Evolutionary conservation across 2,329 filamentous ascomycete species (phyloP), one percentile per base, ranked within the genome.

Genomic region (Huntiella savannae): DNA sequence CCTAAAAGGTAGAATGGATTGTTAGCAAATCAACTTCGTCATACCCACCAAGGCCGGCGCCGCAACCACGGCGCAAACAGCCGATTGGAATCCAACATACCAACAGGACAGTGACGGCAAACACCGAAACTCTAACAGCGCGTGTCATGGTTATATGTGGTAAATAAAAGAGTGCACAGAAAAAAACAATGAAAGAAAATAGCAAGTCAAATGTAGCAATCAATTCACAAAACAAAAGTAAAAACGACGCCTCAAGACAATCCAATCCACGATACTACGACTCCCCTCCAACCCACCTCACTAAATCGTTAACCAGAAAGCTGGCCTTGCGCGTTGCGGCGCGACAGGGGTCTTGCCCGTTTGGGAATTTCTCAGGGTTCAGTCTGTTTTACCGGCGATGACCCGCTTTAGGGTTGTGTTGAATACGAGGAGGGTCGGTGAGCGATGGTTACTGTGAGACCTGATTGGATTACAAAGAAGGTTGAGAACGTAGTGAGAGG

Each of bases 21-120:
- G 48, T 58, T 52, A 56, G 55, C 35, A 19, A 19, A 40, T 40
- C 4, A 15, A n/a, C 12, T 6, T 16, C 35, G 16, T 22, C 15
- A 40, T 5, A 40, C 15, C 11, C 22, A 28, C 7, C 22, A 28
- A 28, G 22, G 6, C 22, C 22, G 22, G 22, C 22, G 22, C 22
- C 22, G 22, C 22, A 28, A 28, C 22, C 22, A 28, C 22, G 22
- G 22, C 22, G 22, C 22, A 28, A 28, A 28, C 22, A 10, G 12
- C 32, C 35, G 33, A 11, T 5, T 32, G 40, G 15, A 33, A 32
- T 33, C 42, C 38, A 38, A 47, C 75, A 56, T 79, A 95, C 87
- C 34, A 87, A 93, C 56, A 83, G 84, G 63, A 91, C 73, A 55
- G 95, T 73, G 57, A 95, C 77, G 58, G 77, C 79, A 58, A 94